Base-by-base conservation (phyloP, 345 rosid genomes). In the Bruguiera sexangula region DNA sequence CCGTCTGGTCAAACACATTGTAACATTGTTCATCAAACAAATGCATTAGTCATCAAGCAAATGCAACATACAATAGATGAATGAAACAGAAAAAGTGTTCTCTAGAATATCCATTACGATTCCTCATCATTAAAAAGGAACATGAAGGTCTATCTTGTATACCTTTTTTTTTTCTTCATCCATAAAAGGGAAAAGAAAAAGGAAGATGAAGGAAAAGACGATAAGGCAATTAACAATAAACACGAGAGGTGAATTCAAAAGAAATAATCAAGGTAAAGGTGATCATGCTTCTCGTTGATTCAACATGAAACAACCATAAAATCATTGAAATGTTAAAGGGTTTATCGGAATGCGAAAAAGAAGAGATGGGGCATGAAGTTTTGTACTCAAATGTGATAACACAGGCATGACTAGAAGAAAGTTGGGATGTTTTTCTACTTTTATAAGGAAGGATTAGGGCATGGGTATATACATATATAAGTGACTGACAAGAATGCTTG, bases 1-100 rank as follows among this genome's bases (percentile, higher is more conserved):
- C 99, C 65, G 99, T 95, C 99, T 92, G 61, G 29, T 21, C 24
- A 3, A 9, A 55, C 29, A 55, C 10, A 27, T 26, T 13, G 20
- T 4, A 22, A 6, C 30, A 22, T 21, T 0, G 3, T 8, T 34
- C 37, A 34, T 34, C 37, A 53, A 53, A n/a, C 57, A 53, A 53
- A 55, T 13, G 9, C 6, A 22, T 10, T 3, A 55, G 8, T 55
- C 30, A 55, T 24, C 50, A 43, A 13, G 16, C 18, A 43, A 43
- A 43, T 13, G 18, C 15, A 10, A 39, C 46, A 39, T 34, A 34
- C 37, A 34, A 9, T 16, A 11, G 46, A 10, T 2, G 46, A 39
- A 39, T 2, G 46, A 39, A 39, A 39, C 10, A 2, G 16, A 2
- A 39, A 39, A 39, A 2, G 13, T 39, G 16, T 22, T 55, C 27